phyloP scores from a whole-genome alignment of 345 rosid genomes.

The Syzygium oleosum region DNA sequence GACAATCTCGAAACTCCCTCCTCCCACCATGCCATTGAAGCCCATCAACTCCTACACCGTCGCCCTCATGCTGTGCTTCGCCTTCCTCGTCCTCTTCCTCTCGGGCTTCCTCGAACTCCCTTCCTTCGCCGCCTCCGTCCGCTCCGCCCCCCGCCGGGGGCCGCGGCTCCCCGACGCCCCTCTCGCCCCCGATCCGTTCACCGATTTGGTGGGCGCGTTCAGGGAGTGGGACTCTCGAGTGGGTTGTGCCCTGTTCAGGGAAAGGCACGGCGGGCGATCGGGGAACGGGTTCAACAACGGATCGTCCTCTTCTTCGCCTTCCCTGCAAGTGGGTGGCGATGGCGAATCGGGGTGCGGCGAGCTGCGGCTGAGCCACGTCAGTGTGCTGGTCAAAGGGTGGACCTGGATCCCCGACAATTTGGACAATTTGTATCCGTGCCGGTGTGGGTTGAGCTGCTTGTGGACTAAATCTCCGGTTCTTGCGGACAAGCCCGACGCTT shows the following conservation, averaged over 20 bases:
- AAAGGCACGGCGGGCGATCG: slow-evolving; percentile 21
- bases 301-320: slow-evolving; percentile 42
- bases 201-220: slow-evolving; percentile 44
- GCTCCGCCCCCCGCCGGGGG: not conserved
- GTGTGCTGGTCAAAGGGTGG: slow-evolving; percentile 86
- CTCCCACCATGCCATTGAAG: slow-evolving; percentile 45
- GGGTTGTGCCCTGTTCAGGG: slow-evolving; percentile 70
- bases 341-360: slow-evolving; percentile 34
- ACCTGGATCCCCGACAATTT: slow-evolving; percentile 97
- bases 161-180: not conserved
- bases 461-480: slow-evolving; percentile 96
- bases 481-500: slow-evolving; percentile 79
- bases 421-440: slow-evolving; percentile 77
- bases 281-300: slow-evolving; percentile 27
- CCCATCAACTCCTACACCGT: slow-evolving; percentile 39
- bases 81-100: slow-evolving; percentile 63
- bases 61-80: slow-evolving; percentile 52
- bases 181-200: slow-evolving; percentile 42
- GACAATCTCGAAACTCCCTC: not conserved
- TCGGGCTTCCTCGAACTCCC: slow-evolving; percentile 77
- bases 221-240: slow-evolving; percentile 69
- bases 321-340: slow-evolving; percentile 39
- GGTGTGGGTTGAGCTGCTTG: slow-evolving; percentile 81
- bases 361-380: slow-evolving; percentile 56
- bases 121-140: slow-evolving; percentile 29